phyloP scores from a whole-genome alignment of 2,329 filamentous ascomycete species.

The Ophiostoma triangulosporum region DNA sequence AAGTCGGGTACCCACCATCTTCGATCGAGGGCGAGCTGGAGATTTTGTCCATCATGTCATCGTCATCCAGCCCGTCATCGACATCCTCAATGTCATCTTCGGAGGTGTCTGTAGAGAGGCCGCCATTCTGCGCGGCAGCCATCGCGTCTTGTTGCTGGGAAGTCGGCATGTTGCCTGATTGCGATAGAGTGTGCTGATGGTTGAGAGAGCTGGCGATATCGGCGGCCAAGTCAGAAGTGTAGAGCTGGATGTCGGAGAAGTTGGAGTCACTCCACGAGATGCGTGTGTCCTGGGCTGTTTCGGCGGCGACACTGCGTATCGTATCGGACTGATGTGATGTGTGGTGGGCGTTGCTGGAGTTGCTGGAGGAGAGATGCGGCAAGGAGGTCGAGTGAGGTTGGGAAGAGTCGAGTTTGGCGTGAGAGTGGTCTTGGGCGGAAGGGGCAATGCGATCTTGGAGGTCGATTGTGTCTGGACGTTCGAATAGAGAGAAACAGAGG shows the following conservation, averaged over 20 bases:
- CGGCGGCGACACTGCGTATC: slow-evolving; percentile 65
- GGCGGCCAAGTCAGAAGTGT: slow-evolving; percentile 32
- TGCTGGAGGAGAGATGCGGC: slow-evolving; percentile 16
- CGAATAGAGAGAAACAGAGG: slow-evolving; percentile 6
- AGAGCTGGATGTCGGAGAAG: slow-evolving; percentile 28
- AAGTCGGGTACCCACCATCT: slow-evolving; percentile 71
- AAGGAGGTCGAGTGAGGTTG: slow-evolving; percentile 25
- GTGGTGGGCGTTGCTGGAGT: slow-evolving; percentile 4
- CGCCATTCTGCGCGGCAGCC: slow-evolving; percentile 49
- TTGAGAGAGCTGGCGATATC: slow-evolving; percentile 27
- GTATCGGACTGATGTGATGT: slow-evolving; percentile 76
- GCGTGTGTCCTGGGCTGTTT: slow-evolving; percentile 58
- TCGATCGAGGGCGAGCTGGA: slow-evolving; percentile 98
- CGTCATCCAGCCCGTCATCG: slow-evolving; percentile 60
- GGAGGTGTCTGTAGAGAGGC: slow-evolving; percentile 28
- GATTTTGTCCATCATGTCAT: slow-evolving; percentile 88
- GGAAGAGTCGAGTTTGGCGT: slow-evolving; percentile 36
- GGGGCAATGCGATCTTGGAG: slow-evolving; percentile 73
- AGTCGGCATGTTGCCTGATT: slow-evolving; percentile 18
- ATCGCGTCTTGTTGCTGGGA: slow-evolving; percentile 41
- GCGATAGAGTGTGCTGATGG: slow-evolving; percentile 13
- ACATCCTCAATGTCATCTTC: slow-evolving; percentile 55
- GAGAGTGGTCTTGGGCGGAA: slow-evolving; percentile 70
- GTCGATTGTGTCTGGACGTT: slow-evolving; percentile 70
- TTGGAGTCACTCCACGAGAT: slow-evolving; percentile 37